Evolutionary conservation across 225 moss, liverwort and hornwort species (phyloP).

Genomic region (Marchantia paleacea): DNA sequence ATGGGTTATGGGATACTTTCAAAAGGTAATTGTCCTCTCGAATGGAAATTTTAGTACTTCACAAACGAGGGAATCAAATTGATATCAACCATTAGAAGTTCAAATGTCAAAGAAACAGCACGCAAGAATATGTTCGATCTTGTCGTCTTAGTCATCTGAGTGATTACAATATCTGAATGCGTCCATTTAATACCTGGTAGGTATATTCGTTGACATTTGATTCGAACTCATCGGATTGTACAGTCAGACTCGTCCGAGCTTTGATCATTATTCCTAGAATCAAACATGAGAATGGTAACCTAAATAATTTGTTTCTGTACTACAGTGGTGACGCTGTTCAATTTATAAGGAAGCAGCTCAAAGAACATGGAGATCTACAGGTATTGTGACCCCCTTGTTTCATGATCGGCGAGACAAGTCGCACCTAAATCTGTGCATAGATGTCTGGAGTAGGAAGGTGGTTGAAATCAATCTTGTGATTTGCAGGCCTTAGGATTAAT

Average conservation of each 20-base stretch:
- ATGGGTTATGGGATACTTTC: conserved; percentile 90
- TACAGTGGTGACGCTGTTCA: conserved; percentile 76
- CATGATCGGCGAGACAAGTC: too few relatives aligned
- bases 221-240: background rate
- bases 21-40: conserved; percentile 53
- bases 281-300: background rate
- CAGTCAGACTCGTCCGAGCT: too few relatives aligned
- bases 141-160: too few relatives aligned
- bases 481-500: background rate
- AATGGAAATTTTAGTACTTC: background rate
- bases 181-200: background rate
- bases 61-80: background rate
- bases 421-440: background rate
- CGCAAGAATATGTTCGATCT: too few relatives aligned
- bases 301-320: conserved; percentile 1
- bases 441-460: background rate
- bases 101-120: background rate
- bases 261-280: background rate
- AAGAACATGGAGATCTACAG: conserved; percentile 73
- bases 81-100: background rate
- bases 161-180: background rate
- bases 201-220: background rate
- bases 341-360: conserved; percentile 71
- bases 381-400: conserved; percentile 20
- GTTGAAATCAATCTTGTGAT: background rate